These are phyloP conservation scores for Alternaria angustiovoidea DNA, from an alignment of 2,329 filamentous ascomycete genomes.

Conservation along the genomic window DNA sequence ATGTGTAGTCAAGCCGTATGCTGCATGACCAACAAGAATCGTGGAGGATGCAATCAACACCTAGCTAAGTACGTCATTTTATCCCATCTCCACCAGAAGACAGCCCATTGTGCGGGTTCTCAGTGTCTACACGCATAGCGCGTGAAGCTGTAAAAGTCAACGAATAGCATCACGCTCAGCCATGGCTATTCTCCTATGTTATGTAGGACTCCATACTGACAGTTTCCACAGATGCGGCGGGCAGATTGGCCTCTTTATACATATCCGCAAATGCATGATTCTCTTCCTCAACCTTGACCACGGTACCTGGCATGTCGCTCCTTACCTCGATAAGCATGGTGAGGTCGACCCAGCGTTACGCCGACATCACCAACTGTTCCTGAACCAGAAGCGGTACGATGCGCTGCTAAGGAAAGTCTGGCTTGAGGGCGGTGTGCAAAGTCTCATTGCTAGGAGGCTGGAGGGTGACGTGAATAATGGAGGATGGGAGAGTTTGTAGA, in stretches of 20 bases:
- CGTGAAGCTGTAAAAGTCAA: background rate
- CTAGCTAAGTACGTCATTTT: constrained; percentile 73
- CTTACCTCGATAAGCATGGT: constrained; percentile 95
- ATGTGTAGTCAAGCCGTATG: constrained; percentile 95
- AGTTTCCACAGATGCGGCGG: constrained; percentile 74
- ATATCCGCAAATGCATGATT: constrained; percentile 93
- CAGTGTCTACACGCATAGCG: no score
- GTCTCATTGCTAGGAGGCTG: constrained; percentile 85
- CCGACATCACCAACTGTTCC: constrained; percentile 85
- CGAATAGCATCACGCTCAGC: background rate
- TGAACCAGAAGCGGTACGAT: constrained; percentile 95
- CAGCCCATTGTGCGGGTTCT: no score
- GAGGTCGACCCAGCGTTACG: constrained; percentile 90
- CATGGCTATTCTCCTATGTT: constrained; percentile 19
- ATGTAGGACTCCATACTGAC: constrained; percentile 5
- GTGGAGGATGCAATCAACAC: constrained; percentile 81
- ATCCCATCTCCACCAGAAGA: no score
- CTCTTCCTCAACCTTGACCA: constrained; percentile 83
- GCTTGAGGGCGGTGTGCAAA: constrained; percentile 86
- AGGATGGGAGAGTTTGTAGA: constrained; percentile 81
- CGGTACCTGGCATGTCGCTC: constrained; percentile 85
- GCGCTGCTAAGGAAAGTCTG: constrained; percentile 84
- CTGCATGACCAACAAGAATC: constrained; percentile 73
- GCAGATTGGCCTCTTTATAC: constrained; percentile 92
- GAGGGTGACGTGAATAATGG: constrained; percentile 97